A percentile compares a stretch with the other conserved stretches of the same genome.
Evolutionary conservation across 164 flowering plant species (phyloP).

Genomic region (Dillenia suffruticosa): DNA sequence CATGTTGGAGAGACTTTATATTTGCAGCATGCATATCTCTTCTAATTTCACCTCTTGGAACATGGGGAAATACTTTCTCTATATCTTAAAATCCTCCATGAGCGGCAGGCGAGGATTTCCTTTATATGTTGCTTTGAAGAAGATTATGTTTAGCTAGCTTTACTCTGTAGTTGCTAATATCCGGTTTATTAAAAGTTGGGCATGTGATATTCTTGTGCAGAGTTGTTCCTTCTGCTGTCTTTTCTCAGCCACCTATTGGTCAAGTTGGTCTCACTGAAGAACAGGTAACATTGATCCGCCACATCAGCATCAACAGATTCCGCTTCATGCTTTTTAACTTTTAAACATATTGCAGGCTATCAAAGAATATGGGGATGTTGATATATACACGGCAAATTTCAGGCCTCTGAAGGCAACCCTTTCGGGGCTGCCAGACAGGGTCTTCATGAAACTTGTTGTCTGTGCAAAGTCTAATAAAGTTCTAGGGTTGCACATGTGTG

Average conservation of each 20-base stretch:
- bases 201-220: slow-evolving; percentile 25
- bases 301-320: slow-evolving; percentile 3
- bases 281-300: slow-evolving; percentile 48
- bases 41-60: no score
- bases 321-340: slow-evolving; percentile 1
- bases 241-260: slow-evolving; percentile 96
- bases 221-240: slow-evolving; percentile 88
- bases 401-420: slow-evolving; percentile 92
- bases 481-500: slow-evolving; percentile 90
- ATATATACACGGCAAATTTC: slow-evolving; percentile 82
- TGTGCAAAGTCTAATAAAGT: slow-evolving; percentile 83
- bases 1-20: not conserved
- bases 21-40: not conserved
- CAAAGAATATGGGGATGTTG: slow-evolving; percentile 73
- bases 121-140: no score
- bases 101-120: no score
- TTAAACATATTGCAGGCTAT: slow-evolving; percentile 54
- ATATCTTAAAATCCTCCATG: no score
- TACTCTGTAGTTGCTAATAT: no score
- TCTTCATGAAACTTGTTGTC: slow-evolving; percentile 89
- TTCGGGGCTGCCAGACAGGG: slow-evolving; percentile 90
- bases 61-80: no score
- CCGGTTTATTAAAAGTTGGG: no score
- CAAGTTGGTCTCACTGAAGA: slow-evolving; percentile 96
- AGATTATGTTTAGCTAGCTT: no score